Conservation (phyloP, 768 basidiomycete genomes). For the Baorangia bicolor region DNA sequence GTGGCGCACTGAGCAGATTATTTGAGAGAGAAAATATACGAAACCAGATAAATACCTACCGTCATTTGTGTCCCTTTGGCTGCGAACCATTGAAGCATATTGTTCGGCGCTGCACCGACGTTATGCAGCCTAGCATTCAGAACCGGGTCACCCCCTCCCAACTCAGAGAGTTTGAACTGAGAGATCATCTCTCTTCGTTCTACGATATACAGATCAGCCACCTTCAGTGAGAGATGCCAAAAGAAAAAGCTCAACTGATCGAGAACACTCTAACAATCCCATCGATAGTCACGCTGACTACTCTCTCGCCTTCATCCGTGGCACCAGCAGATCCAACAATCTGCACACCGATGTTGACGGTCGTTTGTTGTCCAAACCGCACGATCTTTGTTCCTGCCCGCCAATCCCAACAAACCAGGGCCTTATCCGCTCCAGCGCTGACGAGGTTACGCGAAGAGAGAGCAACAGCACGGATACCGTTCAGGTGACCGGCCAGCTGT, state of each 20-base stretch:
- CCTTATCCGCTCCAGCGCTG: slow-evolving; percentile 74
- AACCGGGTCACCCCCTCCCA: slow-evolving; percentile 66
- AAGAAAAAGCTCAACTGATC: slow-evolving; percentile 58
- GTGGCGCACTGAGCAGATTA: slow-evolving; percentile 68
- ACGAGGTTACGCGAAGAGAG: slow-evolving; percentile 83
- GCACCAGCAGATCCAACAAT: slow-evolving; percentile 54
- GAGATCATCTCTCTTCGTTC: slow-evolving; percentile 85
- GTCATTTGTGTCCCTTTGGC: slow-evolving; percentile 91
- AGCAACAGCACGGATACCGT: slow-evolving; percentile 88
- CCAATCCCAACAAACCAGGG: slow-evolving; percentile 88
- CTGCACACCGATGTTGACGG: slow-evolving; percentile 88
- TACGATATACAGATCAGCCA: slow-evolving; percentile 21
- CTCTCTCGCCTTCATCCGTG: slow-evolving; percentile 65
- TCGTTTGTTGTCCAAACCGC: slow-evolving; percentile 90
- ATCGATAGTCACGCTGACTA: slow-evolving; percentile 91
- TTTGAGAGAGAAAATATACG: background rate
- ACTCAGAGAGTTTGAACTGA: slow-evolving; percentile 82
- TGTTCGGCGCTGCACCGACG: slow-evolving; percentile 79
- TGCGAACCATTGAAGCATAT: slow-evolving; percentile 94
- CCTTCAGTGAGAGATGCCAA: background rate
- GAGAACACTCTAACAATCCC: slow-evolving; percentile 90
- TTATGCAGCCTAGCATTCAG: slow-evolving; percentile 68
- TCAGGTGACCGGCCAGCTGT: slow-evolving; percentile 82
- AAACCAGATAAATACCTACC: slow-evolving; percentile 41
- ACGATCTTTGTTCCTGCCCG: slow-evolving; percentile 85